These are phyloP conservation scores for Penicillium thymicola DNA, from an alignment of 2,329 filamentous ascomycete species.

Conservation along the genomic window DNA sequence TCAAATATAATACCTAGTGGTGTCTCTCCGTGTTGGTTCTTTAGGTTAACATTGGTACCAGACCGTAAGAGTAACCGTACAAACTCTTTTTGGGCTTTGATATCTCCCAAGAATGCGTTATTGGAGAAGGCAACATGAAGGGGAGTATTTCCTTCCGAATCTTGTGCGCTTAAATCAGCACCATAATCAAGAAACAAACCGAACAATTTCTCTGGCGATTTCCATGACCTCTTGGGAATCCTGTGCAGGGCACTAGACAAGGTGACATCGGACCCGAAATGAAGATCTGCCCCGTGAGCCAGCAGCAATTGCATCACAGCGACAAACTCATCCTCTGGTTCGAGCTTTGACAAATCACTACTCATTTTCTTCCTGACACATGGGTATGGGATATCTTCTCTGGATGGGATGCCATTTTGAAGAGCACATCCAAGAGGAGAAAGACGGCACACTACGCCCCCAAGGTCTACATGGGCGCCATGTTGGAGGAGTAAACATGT, in stretches of 20 bases:
- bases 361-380: background rate
- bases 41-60: background rate
- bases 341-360: accelerated
- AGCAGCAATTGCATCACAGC: background rate
- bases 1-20: background rate
- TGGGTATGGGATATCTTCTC: background rate
- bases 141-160: background rate
- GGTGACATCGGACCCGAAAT: accelerated
- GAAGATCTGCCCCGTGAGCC: background rate
- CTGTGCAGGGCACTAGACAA: background rate
- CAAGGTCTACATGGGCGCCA: background rate
- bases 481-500: background rate
- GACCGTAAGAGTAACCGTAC: background rate
- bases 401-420: background rate
- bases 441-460: accelerated
- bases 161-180: background rate
- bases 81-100: background rate
- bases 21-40: background rate
- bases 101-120: background rate
- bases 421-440: background rate
- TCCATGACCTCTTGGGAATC: background rate
- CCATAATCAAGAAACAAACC: background rate
- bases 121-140: background rate
- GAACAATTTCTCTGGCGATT: background rate
- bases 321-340: background rate